These are phyloP conservation scores for Ceratobasidium sp. DNA, from an alignment of 1,284 basidiomycete species.

Conservation along the genomic window DNA sequence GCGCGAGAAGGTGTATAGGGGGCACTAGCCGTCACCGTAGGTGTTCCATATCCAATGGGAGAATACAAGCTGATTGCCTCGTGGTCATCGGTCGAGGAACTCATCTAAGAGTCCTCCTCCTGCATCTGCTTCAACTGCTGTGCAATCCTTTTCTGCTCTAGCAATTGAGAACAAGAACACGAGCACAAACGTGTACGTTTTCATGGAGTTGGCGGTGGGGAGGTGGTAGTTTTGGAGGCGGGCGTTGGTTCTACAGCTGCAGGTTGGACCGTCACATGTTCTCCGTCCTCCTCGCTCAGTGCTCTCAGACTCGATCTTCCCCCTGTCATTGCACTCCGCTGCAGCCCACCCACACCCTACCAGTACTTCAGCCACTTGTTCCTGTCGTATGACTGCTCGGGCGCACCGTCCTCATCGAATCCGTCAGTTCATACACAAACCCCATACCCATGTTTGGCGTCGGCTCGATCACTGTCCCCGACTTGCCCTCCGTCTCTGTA, in stretches of 20 bases:
- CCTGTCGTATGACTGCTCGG: constrained; percentile 5
- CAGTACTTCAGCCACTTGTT: background rate
- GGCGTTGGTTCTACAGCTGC: constrained; percentile 4
- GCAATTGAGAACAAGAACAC: constrained; percentile 39
- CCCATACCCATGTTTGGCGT: constrained; percentile 30
- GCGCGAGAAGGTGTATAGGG: constrained; percentile 23
- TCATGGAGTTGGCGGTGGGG: constrained; percentile 22
- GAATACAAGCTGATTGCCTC: constrained; percentile 27
- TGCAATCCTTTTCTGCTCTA: constrained; percentile 32
- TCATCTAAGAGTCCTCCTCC: constrained; percentile 35
- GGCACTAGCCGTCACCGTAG: background rate
- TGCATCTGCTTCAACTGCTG: constrained; percentile 27
- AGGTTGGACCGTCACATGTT: background rate
- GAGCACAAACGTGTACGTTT: constrained; percentile 40
- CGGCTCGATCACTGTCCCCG: constrained; percentile 32
- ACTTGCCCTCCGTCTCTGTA: constrained; percentile 42
- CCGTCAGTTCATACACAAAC: constrained; percentile 20
- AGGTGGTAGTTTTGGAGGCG: background rate
- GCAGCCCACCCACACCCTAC: constrained; percentile 6
- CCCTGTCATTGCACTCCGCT: constrained; percentile 36
- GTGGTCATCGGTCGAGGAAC: constrained; percentile 36
- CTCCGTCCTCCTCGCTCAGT: constrained; percentile 24
- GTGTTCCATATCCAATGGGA: constrained; percentile 17
- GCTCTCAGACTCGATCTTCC: constrained; percentile 36
- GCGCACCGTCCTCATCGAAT: constrained; percentile 30